phyloP scores from a whole-genome alignment of 2,329 filamentous ascomycete species.

The Nemania sp. region DNA sequence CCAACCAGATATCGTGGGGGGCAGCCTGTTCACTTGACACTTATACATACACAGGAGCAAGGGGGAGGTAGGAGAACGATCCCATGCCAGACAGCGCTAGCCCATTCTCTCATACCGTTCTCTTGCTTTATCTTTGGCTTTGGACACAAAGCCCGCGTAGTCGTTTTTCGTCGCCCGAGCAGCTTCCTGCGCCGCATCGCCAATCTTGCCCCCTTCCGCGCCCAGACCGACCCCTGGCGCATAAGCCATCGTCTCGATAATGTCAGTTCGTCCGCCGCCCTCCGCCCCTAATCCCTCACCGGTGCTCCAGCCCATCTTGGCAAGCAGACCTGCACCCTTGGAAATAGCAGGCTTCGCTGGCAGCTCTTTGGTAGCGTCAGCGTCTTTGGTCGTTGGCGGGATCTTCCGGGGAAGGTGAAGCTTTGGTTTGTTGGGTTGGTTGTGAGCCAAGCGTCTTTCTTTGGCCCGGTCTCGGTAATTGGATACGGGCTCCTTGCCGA shows the following conservation, averaged over 20 bases:
- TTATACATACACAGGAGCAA: background rate
- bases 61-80: background rate
- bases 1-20: background rate
- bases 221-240: constrained; percentile 71
- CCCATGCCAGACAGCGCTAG: constrained; percentile 25
- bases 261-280: constrained; percentile 65
- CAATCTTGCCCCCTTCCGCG: constrained; percentile 69
- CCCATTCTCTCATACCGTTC: constrained; percentile 65
- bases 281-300: constrained; percentile 68
- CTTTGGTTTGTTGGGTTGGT: constrained; percentile 61
- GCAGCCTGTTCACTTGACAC: background rate
- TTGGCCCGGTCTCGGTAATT: constrained; percentile 69
- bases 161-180: constrained; percentile 63
- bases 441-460: constrained; percentile 66
- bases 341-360: constrained; percentile 49
- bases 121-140: constrained; percentile 68
- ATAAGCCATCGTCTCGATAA: constrained; percentile 68
- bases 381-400: constrained; percentile 41
- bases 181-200: constrained; percentile 68
- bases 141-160: constrained; percentile 66
- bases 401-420: constrained; percentile 38
- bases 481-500: constrained; percentile 42
- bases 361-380: constrained; percentile 45
- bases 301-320: constrained; percentile 73
- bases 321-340: constrained; percentile 69